Evolutionary conservation across 371 early-diverging fungal species (phyloP).

Genomic region (Mucor sp.): DNA sequence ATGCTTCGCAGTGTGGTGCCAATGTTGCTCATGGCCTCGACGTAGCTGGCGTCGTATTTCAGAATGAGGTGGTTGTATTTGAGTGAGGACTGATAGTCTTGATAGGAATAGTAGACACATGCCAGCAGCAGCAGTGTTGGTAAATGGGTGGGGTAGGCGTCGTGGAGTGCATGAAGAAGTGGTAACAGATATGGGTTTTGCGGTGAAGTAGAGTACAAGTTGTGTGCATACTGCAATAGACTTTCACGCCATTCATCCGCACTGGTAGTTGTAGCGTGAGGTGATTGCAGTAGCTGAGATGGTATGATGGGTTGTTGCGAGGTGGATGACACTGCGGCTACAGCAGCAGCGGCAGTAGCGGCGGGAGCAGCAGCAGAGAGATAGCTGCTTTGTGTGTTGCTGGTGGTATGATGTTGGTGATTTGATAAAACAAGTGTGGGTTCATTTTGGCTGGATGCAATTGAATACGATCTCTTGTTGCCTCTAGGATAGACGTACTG

Average conservation of each 20-base stretch:
- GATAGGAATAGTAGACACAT: constrained; percentile 84
- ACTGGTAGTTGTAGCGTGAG: background rate
- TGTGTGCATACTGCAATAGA: constrained; percentile 68
- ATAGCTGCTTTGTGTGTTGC: constrained; percentile 8
- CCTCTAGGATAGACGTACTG: constrained; percentile 26
- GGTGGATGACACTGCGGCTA: constrained; percentile 29
- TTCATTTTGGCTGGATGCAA: background rate
- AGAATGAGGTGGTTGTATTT: constrained; percentile 82
- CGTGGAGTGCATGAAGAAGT: constrained; percentile 67
- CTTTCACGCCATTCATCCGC: constrained; percentile 62
- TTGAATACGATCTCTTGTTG: constrained; percentile 25
- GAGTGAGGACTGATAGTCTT: constrained; percentile 71
- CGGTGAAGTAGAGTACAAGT: constrained; percentile 61
- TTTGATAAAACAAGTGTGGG: constrained; percentile 4
- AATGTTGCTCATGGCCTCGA: constrained; percentile 92
- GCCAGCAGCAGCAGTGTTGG: constrained; percentile 85
- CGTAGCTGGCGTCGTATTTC: constrained; percentile 78
- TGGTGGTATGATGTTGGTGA: constrained; percentile 3
- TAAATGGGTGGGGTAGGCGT: constrained; percentile 69
- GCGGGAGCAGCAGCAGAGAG: constrained; percentile 37
- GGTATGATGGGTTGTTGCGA: constrained; percentile 16
- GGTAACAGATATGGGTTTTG: constrained; percentile 54
- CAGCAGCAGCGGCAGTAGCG: constrained; percentile 33
- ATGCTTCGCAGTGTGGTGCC: constrained; percentile 86
- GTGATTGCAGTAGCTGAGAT: background rate